Evolutionary conservation across 768 basidiomycete genomes (phyloP).

Genomic region (Mycena olivaceomarginata): DNA sequence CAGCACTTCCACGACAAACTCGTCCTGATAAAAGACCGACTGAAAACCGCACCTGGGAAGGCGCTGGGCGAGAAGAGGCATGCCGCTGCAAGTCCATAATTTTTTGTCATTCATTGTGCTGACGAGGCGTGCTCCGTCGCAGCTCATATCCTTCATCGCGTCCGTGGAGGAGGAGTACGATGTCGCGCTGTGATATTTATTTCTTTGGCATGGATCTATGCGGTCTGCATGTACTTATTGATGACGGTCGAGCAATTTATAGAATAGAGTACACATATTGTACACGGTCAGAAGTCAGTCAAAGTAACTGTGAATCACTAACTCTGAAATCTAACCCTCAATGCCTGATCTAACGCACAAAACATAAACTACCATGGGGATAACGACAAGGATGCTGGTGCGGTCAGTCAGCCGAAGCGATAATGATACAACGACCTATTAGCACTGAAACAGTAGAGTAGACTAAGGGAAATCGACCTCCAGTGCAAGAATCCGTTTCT

Average conservation of each 20-base stretch:
- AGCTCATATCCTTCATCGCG: slow-evolving; percentile 82
- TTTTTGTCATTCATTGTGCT: slow-evolving; percentile 70
- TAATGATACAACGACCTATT: too few relatives aligned
- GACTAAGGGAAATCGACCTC: too few relatives aligned
- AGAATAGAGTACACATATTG: slow-evolving; percentile 7
- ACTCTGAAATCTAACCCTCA: slow-evolving; percentile 63
- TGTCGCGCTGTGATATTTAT: neutral
- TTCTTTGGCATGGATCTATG: neutral
- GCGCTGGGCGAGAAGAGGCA: slow-evolving; percentile 73
- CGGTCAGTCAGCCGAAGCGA: too few relatives aligned
- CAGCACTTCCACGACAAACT: slow-evolving; percentile 94
- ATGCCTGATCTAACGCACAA: too few relatives aligned
- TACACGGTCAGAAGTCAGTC: neutral
- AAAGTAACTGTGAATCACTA: slow-evolving; percentile 42
- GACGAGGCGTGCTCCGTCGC: slow-evolving; percentile 63
- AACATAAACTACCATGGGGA: too few relatives aligned
- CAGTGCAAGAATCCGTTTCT: neutral
- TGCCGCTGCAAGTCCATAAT: slow-evolving; percentile 30
- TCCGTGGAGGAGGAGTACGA: slow-evolving; percentile 75
- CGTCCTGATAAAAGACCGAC: slow-evolving; percentile 79
- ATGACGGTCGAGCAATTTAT: neutral
- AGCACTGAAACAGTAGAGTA: too few relatives aligned
- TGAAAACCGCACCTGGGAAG: slow-evolving; percentile 88
- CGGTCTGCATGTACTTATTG: neutral
- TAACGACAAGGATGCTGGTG: too few relatives aligned